Conservation (phyloP, 371 early-diverging fungal species). For the Lichtheimia corymbifera region DNA sequence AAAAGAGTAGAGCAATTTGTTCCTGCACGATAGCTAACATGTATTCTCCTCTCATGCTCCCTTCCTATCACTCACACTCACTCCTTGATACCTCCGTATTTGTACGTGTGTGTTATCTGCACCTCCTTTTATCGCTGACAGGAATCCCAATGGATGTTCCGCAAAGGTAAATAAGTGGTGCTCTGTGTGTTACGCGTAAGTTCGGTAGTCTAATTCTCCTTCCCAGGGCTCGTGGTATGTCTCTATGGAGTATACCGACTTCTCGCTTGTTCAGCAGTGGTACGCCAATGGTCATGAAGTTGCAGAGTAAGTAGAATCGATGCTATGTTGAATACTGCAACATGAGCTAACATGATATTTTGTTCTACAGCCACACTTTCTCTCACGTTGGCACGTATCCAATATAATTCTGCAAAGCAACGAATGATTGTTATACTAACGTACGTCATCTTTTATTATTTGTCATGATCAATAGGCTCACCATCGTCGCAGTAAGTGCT, state of each 20-base stretch:
- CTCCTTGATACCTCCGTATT: not conserved
- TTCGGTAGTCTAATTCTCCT: too few relatives aligned
- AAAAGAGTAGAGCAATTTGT: not conserved
- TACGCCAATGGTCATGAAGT: conserved; percentile 75
- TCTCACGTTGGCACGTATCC: conserved; percentile 54
- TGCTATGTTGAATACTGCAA: too few relatives aligned
- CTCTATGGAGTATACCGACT: conserved; percentile 68
- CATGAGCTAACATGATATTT: not conserved
- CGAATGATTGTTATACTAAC: not conserved
- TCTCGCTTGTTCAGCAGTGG: conserved; percentile 67
- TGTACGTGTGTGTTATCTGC: not conserved
- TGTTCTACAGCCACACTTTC: conserved; percentile 59
- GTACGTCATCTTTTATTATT: conserved; percentile 4
- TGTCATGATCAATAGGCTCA: conserved; percentile 15
- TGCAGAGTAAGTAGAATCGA: conserved; percentile 48
- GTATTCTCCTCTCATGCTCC: conserved; percentile 19
- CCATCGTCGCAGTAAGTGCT: conserved; percentile 47
- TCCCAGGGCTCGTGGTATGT: conserved; percentile 64
- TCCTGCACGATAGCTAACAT: conserved; percentile 3
- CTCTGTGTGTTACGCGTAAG: conserved; percentile 12
- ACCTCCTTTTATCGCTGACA: conserved; percentile 15
- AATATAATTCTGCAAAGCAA: conserved; percentile 13
- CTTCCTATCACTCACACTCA: conserved; percentile 10
- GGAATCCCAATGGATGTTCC: conserved; percentile 63
- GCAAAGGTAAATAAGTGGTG: conserved; percentile 42